Evolutionary conservation across 495 filamentous ascomycete genomes (phyloP).

Genomic region (Hamigera avellanea): DNA sequence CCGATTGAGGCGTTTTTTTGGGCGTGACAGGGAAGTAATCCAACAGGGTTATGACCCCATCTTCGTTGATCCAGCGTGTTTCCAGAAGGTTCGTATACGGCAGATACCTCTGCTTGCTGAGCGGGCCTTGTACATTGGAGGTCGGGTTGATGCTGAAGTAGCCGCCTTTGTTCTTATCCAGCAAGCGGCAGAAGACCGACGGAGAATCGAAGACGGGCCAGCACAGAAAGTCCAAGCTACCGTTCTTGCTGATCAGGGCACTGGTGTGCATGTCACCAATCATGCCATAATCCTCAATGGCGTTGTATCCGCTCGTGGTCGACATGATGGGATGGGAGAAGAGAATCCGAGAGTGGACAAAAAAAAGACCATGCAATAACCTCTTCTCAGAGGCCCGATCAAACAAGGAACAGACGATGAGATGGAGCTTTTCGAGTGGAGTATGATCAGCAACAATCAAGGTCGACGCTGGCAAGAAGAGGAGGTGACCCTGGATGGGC

Average conservation of each 20-base stretch:
- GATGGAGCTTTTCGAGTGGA: no score
- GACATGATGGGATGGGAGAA: neutral
- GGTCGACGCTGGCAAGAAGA: no score
- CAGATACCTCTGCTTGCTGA: conserved; percentile 60
- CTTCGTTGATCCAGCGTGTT: conserved; percentile 58
- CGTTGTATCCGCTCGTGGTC: conserved; percentile 38
- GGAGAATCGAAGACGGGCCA: conserved; percentile 64
- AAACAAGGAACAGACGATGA: no score
- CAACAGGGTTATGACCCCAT: conserved; percentile 55
- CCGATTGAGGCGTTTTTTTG: conserved; percentile 11
- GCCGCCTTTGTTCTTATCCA: conserved; percentile 62
- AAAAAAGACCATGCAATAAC: no score
- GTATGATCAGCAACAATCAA: no score
- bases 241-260: conserved; percentile 58
- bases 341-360: no score
- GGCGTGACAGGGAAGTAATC: conserved; percentile 54
- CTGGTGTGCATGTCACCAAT: conserved; percentile 73
- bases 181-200: conserved; percentile 51
- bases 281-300: conserved; percentile 66
- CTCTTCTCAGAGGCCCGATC: no score
- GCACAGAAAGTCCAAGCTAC: conserved; percentile 65
- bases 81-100: conserved; percentile 61
- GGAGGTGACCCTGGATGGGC: no score
- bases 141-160: conserved; percentile 48
- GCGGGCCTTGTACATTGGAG: conserved; percentile 34